A percentile compares a stretch with the other conserved stretches of the same genome.
These are phyloP conservation scores for Fusarium sp. DNA, from an alignment of 2,329 filamentous ascomycete species.

Conservation along the genomic window DNA sequence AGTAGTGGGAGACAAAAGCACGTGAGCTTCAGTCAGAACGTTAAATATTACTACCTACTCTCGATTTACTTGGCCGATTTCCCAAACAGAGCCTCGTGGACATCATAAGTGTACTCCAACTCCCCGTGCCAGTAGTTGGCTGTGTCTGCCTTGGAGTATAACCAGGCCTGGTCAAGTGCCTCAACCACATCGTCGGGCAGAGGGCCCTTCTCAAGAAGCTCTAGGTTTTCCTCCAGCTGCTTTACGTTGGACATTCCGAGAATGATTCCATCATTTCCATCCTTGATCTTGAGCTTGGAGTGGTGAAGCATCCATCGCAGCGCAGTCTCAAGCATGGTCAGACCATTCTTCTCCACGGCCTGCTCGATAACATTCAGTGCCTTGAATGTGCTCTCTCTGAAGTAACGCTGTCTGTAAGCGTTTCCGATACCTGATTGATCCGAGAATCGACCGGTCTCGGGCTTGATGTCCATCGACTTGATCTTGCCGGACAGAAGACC, in stretches of 20 bases:
- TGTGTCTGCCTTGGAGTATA: constrained; percentile 70
- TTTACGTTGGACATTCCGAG: constrained; percentile 69
- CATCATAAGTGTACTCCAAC: constrained; percentile 75
- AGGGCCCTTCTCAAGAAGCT: constrained; percentile 74
- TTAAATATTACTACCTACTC: constrained; percentile 14
- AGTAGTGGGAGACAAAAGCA: not conserved
- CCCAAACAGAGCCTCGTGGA: constrained; percentile 69
- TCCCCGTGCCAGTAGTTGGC: constrained; percentile 69
- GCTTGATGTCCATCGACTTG: constrained; percentile 72
- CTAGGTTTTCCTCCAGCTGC: constrained; percentile 69
- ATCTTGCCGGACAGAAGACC: constrained; percentile 85
- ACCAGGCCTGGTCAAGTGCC: constrained; percentile 82
- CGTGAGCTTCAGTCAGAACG: constrained; percentile 5
- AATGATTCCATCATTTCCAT: constrained; percentile 69
- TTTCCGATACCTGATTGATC: constrained; percentile 64
- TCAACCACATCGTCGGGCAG: constrained; percentile 81
- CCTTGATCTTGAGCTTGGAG: constrained; percentile 65
- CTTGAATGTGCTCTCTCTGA: constrained; percentile 72
- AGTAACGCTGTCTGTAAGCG: constrained; percentile 76
- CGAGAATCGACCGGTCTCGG: constrained; percentile 77
- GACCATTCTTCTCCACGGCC: constrained; percentile 73
- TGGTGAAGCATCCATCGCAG: constrained; percentile 81
- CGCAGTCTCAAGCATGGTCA: constrained; percentile 79
- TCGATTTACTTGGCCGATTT: constrained; percentile 54
- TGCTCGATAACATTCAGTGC: constrained; percentile 76